Evolutionary conservation across 2,329 filamentous ascomycete genomes (phyloP).

Genomic region (Clonostachys sp.): DNA sequence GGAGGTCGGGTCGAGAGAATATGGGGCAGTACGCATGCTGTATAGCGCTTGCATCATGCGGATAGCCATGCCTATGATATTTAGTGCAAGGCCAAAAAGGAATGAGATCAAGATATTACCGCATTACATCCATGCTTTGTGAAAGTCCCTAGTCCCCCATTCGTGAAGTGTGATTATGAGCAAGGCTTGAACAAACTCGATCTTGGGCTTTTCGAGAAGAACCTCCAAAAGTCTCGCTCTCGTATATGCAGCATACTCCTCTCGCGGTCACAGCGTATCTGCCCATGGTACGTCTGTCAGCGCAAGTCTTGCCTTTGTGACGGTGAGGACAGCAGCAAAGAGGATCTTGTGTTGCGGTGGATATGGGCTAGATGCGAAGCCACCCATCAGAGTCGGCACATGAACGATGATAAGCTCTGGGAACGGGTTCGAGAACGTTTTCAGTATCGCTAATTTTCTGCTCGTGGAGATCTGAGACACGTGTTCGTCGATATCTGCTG

Average conservation of each 20-base stretch:
- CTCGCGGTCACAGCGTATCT: constrained; percentile 17
- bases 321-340: constrained; percentile 17
- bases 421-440: constrained; percentile 24
- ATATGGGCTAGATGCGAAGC: constrained; percentile 8
- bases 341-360: constrained; percentile 17
- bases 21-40: constrained; percentile 16
- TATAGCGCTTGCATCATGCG: constrained; percentile 30
- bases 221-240: constrained; percentile 14
- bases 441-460: constrained; percentile 20
- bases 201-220: constrained; percentile 18
- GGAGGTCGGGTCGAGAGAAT: constrained; percentile 14
- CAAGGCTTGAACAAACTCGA: constrained; percentile 29
- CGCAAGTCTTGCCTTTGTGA: constrained; percentile 22
- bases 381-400: constrained; percentile 19
- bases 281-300: constrained; percentile 18
- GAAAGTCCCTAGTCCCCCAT: constrained; percentile 34
- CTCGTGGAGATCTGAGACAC: constrained; percentile 13
- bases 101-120: constrained; percentile 8
- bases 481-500: constrained; percentile 7
- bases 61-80: constrained; percentile 23
- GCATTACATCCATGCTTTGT: constrained; percentile 36
- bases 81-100: neutral
- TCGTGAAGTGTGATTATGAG: constrained; percentile 31
- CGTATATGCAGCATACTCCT: constrained; percentile 23
- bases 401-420: constrained; percentile 25